Evolutionary conservation across 208 protist genomes (phyloP).

Genomic region (Leptomonas pyrrhocoris): DNA sequence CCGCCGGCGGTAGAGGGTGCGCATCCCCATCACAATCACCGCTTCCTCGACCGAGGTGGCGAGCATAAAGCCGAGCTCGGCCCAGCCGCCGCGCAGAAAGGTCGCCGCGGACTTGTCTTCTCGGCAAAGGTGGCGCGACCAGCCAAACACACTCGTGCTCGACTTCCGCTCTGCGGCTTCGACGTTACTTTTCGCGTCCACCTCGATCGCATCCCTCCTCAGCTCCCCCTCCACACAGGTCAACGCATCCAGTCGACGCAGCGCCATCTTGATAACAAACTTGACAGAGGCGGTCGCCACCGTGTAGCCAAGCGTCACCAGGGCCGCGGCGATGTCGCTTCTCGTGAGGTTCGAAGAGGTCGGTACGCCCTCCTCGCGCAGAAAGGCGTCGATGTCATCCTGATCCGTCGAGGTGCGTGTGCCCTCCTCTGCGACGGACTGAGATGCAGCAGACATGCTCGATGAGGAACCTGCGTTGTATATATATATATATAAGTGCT

Average conservation of each 20-base stretch:
- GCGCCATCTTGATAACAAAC: constrained; percentile 14
- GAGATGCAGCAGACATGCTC: constrained; percentile 4
- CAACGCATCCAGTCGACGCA: constrained; percentile 27
- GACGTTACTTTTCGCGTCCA: background rate
- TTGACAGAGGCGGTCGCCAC: constrained; percentile 12
- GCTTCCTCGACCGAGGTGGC: constrained; percentile 17
- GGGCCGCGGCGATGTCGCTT: constrained; percentile 13
- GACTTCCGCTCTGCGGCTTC: background rate
- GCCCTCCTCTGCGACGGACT: background rate
- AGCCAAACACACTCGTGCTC: constrained; percentile 8
- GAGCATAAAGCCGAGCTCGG: constrained; percentile 26
- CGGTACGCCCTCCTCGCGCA: constrained; percentile 30
- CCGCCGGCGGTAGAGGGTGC: background rate
- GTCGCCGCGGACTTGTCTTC: constrained; percentile 10
- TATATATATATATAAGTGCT: no score
- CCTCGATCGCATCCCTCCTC: constrained; percentile 3
- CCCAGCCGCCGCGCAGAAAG: constrained; percentile 31
- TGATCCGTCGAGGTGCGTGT: background rate
- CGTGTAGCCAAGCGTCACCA: constrained; percentile 16
- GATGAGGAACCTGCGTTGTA: no score
- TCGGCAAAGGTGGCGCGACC: constrained; percentile 14
- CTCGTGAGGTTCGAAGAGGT: background rate
- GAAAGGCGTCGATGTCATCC: constrained; percentile 24
- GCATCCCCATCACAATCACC: constrained; percentile 17
- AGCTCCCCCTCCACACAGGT: constrained; percentile 25